Percentiles rank a stretch among this genome's conserved stretches.
Conservation (phyloP, 306 rosid genomes). For the Dalbergia oliveri region DNA sequence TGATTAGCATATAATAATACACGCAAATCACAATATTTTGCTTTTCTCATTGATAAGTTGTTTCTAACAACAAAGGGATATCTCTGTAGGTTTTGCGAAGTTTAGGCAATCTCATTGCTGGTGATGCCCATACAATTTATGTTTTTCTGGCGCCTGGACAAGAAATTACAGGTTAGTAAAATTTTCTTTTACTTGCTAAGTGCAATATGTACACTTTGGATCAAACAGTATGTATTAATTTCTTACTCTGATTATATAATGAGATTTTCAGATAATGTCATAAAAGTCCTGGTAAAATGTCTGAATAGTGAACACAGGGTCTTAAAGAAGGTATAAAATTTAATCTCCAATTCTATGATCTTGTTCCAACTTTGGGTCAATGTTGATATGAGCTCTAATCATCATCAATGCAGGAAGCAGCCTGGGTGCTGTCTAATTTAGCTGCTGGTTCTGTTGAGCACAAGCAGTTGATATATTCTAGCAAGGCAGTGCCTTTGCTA, state of each 20-base stretch:
- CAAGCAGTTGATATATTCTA: slow-evolving; percentile 78
- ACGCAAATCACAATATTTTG: slow-evolving; percentile 25
- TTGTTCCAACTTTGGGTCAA: slow-evolving; percentile 34
- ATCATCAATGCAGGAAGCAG: slow-evolving; percentile 74
- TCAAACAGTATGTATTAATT: slow-evolving; percentile 6
- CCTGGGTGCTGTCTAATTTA: slow-evolving; percentile 93
- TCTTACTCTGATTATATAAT: slow-evolving; percentile 20
- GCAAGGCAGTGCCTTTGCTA: slow-evolving; percentile 73
- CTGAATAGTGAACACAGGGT: slow-evolving; percentile 90
- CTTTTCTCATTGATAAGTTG: slow-evolving; percentile 30
- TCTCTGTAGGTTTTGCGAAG: slow-evolving; percentile 79
- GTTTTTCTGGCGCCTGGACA: slow-evolving; percentile 73
- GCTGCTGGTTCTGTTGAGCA: slow-evolving; percentile 90
- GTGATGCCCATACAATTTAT: slow-evolving; percentile 68
- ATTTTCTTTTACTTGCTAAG: slow-evolving; percentile 39
- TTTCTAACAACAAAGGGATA: slow-evolving; percentile 50
- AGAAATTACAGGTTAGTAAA: slow-evolving; percentile 79
- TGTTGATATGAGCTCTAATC: slow-evolving; percentile 36
- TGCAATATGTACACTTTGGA: slow-evolving; percentile 26
- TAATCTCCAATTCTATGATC: slow-evolving; percentile 17
- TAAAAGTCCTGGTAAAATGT: slow-evolving; percentile 78
- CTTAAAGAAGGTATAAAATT: slow-evolving; percentile 76
- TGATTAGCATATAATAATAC: slow-evolving; percentile 27
- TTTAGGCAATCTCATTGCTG: slow-evolving; percentile 94
- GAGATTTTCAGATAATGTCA: slow-evolving; percentile 68